phyloP scores from a whole-genome alignment of 1,139 yeast genomes.

The Candida mesenterica region DNA sequence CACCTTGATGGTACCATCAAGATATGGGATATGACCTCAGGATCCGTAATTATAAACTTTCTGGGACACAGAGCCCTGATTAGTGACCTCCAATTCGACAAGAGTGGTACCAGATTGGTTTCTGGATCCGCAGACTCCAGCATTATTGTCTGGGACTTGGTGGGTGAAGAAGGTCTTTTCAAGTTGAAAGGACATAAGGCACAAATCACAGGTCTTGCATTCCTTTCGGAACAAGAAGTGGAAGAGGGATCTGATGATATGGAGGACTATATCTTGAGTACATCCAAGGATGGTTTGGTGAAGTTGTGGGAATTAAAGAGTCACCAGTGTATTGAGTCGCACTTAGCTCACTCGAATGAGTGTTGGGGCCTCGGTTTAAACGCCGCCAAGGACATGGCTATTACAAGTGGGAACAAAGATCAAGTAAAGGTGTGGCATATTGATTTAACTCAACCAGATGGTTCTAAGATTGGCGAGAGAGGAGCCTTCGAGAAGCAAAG shows the following conservation, averaged over 20 bases:
- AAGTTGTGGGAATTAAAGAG: slow-evolving; percentile 91
- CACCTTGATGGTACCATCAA: slow-evolving; percentile 85
- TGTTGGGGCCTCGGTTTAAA: slow-evolving; percentile 78
- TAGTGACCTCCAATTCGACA: slow-evolving; percentile 66
- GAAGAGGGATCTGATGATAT: slow-evolving; percentile 42
- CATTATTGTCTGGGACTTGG: slow-evolving; percentile 91
- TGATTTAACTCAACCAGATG: slow-evolving; percentile 53
- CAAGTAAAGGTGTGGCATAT: slow-evolving; percentile 83
- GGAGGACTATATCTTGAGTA: slow-evolving; percentile 72
- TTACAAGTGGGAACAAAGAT: slow-evolving; percentile 78
- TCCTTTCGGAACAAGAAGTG: slow-evolving; percentile 38
- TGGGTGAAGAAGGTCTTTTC: slow-evolving; percentile 85
- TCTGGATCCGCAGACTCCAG: slow-evolving; percentile 86
- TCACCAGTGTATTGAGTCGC: slow-evolving; percentile 92
- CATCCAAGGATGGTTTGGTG: slow-evolving; percentile 85
- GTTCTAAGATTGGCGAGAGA: slow-evolving; percentile 51
- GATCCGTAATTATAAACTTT: slow-evolving; percentile 72
- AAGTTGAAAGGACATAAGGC: slow-evolving; percentile 88
- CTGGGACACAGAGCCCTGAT: slow-evolving; percentile 85
- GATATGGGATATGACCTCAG: slow-evolving; percentile 88
- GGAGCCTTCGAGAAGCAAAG: slow-evolving; percentile 80
- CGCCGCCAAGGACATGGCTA: slow-evolving; percentile 36
- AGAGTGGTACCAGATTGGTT: slow-evolving; percentile 76
- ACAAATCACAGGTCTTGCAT: slow-evolving; percentile 71
- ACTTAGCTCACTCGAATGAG: slow-evolving; percentile 89